Evolutionary conservation across 441 rosid species (phyloP).

Genomic region (Croton setiger): DNA sequence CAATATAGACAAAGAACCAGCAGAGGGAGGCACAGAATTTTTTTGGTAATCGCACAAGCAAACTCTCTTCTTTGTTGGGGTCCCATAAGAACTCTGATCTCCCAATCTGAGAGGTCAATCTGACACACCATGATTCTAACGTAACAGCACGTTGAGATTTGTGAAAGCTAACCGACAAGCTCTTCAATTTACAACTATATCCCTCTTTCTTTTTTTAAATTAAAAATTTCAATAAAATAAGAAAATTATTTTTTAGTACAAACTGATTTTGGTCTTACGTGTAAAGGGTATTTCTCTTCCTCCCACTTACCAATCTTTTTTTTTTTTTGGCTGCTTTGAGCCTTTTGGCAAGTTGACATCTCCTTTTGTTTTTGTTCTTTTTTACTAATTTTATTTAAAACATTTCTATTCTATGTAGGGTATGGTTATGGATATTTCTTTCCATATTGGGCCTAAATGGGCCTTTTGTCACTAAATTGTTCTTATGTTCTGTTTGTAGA

Average conservation of each 20-base stretch:
- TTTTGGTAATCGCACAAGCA: conserved; percentile 23
- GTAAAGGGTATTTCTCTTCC: conserved; percentile 24
- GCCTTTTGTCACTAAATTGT: too few species aligned
- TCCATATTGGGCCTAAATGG: too few species aligned
- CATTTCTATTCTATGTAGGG: too few species aligned
- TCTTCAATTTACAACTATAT: conserved; percentile 2
- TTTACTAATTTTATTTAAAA: too few species aligned
- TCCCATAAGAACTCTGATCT: conserved; percentile 9
- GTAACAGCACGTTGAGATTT: conserved; percentile 31
- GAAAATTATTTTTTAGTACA: neutral
- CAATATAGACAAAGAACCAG: neutral
- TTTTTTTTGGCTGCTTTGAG: conserved; percentile 15
- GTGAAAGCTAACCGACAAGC: conserved; percentile 43
- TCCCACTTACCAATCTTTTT: conserved; percentile 12
- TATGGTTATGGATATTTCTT: too few species aligned
- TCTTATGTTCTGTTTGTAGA: conserved; percentile 33
- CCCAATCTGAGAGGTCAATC: conserved; percentile 24
- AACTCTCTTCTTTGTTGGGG: conserved; percentile 2
- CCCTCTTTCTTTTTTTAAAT: too few species aligned
- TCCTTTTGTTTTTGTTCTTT: too few species aligned
- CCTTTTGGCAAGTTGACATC: too few species aligned
- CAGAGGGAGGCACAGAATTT: conserved; percentile 22
- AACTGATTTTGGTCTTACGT: conserved; percentile 23
- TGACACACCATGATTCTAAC: conserved; percentile 28
- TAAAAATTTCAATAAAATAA: too few species aligned